Conservation (phyloP, 2,329 filamentous ascomycete genomes). For the Alternaria arborescens region DNA sequence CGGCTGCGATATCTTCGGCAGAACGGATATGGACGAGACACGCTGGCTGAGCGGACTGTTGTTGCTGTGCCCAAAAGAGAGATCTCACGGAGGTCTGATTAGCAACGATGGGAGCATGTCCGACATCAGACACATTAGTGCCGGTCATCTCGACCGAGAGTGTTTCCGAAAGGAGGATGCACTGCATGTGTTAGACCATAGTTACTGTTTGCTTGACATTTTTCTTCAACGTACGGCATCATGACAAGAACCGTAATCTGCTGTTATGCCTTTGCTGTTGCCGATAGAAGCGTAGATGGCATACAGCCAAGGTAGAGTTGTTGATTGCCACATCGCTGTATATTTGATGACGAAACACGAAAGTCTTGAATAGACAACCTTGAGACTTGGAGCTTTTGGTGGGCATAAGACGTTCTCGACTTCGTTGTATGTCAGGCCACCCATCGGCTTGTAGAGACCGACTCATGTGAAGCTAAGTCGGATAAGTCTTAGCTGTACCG, state of each 20-base stretch:
- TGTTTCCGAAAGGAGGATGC: neutral
- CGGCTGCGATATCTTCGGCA: neutral
- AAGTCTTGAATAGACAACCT: neutral
- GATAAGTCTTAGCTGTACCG: no score
- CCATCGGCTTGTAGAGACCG: neutral
- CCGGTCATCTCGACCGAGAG: neutral
- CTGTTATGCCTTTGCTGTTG: conserved; percentile 5
- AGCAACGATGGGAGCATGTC: neutral
- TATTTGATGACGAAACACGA: neutral
- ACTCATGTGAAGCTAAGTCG: neutral
- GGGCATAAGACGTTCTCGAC: neutral
- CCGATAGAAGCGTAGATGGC: neutral
- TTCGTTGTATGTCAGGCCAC: neutral
- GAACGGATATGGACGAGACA: neutral
- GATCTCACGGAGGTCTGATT: neutral
- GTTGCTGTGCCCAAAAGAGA: conserved; percentile 6
- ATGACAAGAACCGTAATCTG: neutral
- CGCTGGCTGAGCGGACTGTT: neutral
- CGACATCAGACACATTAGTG: neutral
- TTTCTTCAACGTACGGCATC: neutral
- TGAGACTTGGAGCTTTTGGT: neutral
- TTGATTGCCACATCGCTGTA: neutral
- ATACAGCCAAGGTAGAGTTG: conserved; percentile 1
- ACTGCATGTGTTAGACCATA: conserved; percentile 1
- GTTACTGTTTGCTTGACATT: neutral